Evolutionary conservation across 106 monocot genomes (phyloP).

Genomic region (Dendrobium catenatum): DNA sequence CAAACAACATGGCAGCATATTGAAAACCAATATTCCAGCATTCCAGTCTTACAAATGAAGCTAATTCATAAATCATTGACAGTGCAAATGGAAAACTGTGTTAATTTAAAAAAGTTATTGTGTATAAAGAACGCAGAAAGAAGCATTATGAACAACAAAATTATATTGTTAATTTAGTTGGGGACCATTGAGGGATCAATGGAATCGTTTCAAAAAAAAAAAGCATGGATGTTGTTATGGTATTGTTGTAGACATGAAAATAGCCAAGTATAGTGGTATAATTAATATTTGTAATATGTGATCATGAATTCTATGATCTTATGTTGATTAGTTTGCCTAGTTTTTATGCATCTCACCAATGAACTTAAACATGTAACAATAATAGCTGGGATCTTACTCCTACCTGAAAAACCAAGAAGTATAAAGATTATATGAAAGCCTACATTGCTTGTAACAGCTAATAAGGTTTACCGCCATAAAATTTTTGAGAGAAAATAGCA

Average conservation of each 20-base stretch:
- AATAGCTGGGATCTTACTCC: neutral
- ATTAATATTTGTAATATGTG: neutral
- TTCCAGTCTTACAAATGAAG: neutral
- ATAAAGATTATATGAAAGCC: neutral
- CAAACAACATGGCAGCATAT: neutral
- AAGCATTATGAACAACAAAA: neutral
- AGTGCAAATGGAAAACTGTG: neutral
- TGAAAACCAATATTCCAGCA: neutral
- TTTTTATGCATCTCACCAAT: neutral
- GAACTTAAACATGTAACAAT: neutral
- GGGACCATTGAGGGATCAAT: neutral
- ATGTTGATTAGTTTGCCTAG: neutral
- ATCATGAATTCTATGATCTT: neutral
- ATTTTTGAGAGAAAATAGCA: neutral
- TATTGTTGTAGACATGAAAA: neutral
- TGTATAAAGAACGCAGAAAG: neutral
- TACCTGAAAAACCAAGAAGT: neutral
- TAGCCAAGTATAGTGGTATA: neutral
- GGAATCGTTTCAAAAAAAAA: neutral
- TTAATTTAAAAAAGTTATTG: neutral
- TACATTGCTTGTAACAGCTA: neutral
- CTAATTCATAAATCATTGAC: neutral
- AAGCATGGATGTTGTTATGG: neutral
- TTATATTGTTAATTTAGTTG: neutral
- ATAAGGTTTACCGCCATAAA: neutral